phyloP scores from a whole-genome alignment of 352 stramenopile genomes.

The Phytophthora pluvialis region DNA sequence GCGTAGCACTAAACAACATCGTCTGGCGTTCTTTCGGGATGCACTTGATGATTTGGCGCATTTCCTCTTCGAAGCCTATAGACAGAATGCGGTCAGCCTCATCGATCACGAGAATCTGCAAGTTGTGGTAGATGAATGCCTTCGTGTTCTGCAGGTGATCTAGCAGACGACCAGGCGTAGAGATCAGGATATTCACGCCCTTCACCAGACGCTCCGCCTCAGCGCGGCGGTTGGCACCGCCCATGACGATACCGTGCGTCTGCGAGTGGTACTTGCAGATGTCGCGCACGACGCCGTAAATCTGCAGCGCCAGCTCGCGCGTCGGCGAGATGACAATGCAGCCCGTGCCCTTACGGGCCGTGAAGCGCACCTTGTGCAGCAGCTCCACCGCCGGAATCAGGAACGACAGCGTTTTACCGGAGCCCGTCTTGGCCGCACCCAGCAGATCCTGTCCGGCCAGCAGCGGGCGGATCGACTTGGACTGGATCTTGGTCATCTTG shows the following conservation, averaged over 20 bases:
- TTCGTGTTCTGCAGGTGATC: slow-evolving; percentile 99
- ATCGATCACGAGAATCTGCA: slow-evolving; percentile 98
- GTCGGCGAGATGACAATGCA: slow-evolving; percentile 99
- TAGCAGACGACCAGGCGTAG: slow-evolving; percentile 96
- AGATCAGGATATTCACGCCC: slow-evolving; percentile 98
- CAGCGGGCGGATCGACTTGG: slow-evolving; percentile 95
- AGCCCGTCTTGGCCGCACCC: slow-evolving; percentile 97
- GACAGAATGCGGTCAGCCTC: slow-evolving; percentile 99
- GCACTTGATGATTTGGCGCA: slow-evolving; percentile 98
- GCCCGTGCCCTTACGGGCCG: slow-evolving; percentile 95
- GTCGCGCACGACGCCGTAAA: slow-evolving; percentile 98
- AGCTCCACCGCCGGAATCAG: slow-evolving; percentile 98
- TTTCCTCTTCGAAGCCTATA: slow-evolving; percentile 99
- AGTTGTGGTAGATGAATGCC: slow-evolving; percentile 97
- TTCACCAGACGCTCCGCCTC: slow-evolving; percentile 95
- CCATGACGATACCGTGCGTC: slow-evolving; percentile 98
- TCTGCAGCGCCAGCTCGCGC: slow-evolving; percentile 98
- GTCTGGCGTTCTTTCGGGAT: slow-evolving; percentile 98
- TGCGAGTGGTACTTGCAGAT: slow-evolving; percentile 95
- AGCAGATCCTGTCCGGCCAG: slow-evolving; percentile 97
- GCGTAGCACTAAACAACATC: slow-evolving; percentile 99
- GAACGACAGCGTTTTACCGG: slow-evolving; percentile 99
- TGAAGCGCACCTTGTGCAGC: slow-evolving; percentile 97
- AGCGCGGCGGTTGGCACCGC: slow-evolving; percentile 96
- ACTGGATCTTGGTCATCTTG: slow-evolving; percentile 98